phyloP scores from a whole-genome alignment of 1,139 yeast species.

The Arxiozyma telluris region DNA sequence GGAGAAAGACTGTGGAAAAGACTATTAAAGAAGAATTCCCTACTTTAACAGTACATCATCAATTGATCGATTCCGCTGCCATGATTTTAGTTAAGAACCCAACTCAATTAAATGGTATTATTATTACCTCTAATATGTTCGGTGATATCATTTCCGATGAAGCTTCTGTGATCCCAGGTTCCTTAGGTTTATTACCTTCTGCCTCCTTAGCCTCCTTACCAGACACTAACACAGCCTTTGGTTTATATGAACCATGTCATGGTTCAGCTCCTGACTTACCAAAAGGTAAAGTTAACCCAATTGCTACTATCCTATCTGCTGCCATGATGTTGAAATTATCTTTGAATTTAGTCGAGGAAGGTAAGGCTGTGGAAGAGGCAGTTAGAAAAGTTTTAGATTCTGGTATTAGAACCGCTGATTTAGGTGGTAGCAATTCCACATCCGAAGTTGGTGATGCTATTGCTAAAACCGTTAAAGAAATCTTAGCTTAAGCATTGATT shows the following conservation, averaged over 20 bases:
- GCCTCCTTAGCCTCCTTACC: slow-evolving; percentile 95
- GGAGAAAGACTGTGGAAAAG: slow-evolving; percentile 89
- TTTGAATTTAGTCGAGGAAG: slow-evolving; percentile 71
- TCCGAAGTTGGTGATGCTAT: slow-evolving; percentile 90
- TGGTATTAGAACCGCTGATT: slow-evolving; percentile 85
- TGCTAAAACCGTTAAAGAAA: slow-evolving; percentile 58
- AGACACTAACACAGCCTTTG: slow-evolving; percentile 87
- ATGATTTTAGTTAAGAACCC: slow-evolving; percentile 93
- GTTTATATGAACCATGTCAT: slow-evolving; percentile 96
- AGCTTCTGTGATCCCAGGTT: slow-evolving; percentile 96
- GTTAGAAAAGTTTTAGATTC: slow-evolving; percentile 72
- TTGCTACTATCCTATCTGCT: slow-evolving; percentile 88
- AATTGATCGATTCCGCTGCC: slow-evolving; percentile 95
- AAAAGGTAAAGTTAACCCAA: slow-evolving; percentile 81
- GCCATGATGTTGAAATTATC: slow-evolving; percentile 96
- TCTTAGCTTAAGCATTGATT: slow-evolving; percentile 23
- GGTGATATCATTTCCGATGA: slow-evolving; percentile 97
- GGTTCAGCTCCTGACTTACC: slow-evolving; percentile 96
- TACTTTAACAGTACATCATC: slow-evolving; percentile 74
- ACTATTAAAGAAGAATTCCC: slow-evolving; percentile 86
- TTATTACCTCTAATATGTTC: slow-evolving; percentile 91
- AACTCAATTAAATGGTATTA: slow-evolving; percentile 79
- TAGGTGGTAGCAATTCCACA: slow-evolving; percentile 73
- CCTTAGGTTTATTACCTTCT: slow-evolving; percentile 88
- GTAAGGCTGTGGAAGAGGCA: slow-evolving; percentile 82